Evolutionary conservation across 177 flowering plant genomes (phyloP).

Genomic region (Telopea speciosissima): DNA sequence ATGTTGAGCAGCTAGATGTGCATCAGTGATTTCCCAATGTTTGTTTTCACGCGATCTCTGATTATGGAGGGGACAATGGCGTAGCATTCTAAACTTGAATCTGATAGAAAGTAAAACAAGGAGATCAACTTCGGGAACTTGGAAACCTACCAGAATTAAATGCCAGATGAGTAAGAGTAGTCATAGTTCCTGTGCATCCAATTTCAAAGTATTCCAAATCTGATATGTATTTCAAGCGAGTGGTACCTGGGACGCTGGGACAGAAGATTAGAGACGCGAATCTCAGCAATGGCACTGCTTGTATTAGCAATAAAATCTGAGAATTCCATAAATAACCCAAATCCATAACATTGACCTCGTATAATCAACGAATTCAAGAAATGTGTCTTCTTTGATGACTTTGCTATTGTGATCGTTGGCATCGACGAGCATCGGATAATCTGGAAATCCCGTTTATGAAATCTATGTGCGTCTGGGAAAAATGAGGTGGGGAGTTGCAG

Average conservation of each 20-base stretch:
- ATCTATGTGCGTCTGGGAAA: too few species aligned
- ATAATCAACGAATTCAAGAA: slow-evolving; percentile 58
- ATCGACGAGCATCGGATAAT: slow-evolving; percentile 5
- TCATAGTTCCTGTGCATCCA: too few species aligned
- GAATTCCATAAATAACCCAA: slow-evolving; percentile 71
- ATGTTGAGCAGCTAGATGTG: too few species aligned
- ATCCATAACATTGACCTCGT: slow-evolving; percentile 67
- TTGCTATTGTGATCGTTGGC: not conserved
- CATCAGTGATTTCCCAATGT: too few species aligned
- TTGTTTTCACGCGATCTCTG: too few species aligned
- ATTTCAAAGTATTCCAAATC: too few species aligned
- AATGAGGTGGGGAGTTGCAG: too few species aligned
- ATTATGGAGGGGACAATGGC: too few species aligned
- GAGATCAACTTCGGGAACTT: not conserved
- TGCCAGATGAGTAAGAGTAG: too few species aligned
- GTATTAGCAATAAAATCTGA: slow-evolving; percentile 72
- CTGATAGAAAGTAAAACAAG: not conserved
- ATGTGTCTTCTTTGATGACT: slow-evolving; percentile 42
- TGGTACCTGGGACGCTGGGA: slow-evolving; percentile 68
- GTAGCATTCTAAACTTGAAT: not conserved
- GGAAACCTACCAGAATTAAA: not conserved
- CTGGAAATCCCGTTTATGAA: slow-evolving; percentile 3
- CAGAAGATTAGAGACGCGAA: slow-evolving; percentile 88
- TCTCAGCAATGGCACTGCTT: slow-evolving; percentile 84
- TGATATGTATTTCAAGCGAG: too few species aligned